Evolutionary conservation across 495 filamentous ascomycete genomes (phyloP), one percentile per base, ranked within the genome.

Genomic region (Cladorrhinum samala): DNA sequence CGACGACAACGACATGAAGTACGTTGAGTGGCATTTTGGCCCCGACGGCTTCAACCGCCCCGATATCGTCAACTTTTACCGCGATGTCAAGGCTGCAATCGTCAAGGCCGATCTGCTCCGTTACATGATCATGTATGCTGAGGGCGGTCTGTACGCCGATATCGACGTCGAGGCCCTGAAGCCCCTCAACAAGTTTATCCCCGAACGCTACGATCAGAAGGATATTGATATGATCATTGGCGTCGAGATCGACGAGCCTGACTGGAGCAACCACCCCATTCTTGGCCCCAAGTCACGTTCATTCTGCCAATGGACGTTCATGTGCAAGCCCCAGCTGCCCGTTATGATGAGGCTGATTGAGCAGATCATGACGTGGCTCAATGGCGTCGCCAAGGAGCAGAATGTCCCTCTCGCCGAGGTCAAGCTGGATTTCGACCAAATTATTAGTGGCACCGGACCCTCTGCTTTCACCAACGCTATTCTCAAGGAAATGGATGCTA

Each of bases 231-330:
- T 85, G 74, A 72, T 87, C 13, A 66, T 87, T 20, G 81, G 83
- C 46, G 72, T 86, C 17, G 80, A 85, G 66, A 83, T 84, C 50
- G 83, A 86, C 62, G 73, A 83, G 66, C 80, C 81, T 21, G 73
- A 78, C 17, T 84, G 77, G 67, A 64, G 67, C 38, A 71, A 84
- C 63, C 80, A 85, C 65, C 67, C 76, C 25, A 81, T 85, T 53
- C 75, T 85, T 11, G 82, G 83, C 21, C 69, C 72, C 44, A 84
- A 84, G 60, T 83, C 74, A 14, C 64, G 72, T 19, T 83, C 80
- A 14, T 86, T 86, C 58, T 85, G 81, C 66, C 83, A 85, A 60
- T 87, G 83, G 83, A 85, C 83, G 9, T 82, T 85, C 53, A 78
- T 81, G 69, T 77, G 75, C 67, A 83, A 82, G 62, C 79, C 81